Base-by-base conservation (phyloP, 306 rosid species). In the Rosa rugosa region DNA sequence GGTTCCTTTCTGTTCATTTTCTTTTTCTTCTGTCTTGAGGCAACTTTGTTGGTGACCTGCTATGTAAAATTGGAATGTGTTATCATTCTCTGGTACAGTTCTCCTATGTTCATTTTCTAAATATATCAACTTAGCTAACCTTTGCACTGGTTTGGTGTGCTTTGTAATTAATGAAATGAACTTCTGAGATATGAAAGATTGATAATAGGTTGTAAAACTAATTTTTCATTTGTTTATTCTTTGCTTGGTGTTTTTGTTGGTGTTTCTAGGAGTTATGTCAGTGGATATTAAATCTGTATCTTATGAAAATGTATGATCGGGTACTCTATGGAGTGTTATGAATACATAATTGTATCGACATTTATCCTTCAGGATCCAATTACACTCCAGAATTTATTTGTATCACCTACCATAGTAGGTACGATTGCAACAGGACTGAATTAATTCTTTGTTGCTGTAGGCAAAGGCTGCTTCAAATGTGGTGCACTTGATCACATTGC, bases 391-490 rank as follows among this genome's bases (percentile, higher is more conserved):
- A 45, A 2, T 23, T 70, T 70, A 0, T 34, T 70, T 70, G 75
- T 5, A 46, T 46, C 50, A 46, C 38, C 25, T 71, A 25, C 16
- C 46, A 16, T 36, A 0, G 47, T 53, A 34, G 27, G 11, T 41
- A 1, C 16, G 17, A 73, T 18, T 41, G 51, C 17, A 13, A 38
- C 7, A 22, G 67, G 4, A 11, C 70, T 34, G 40, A 38, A 49
- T 60, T 27, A 9, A 25, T 71, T 47, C 20, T 49, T 7, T 76
- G 41, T 84, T 67, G 49, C 75, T 73, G 79, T 86, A 92, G 98
- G 90, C 71, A 83, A 84, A 22, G 99, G 98, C 40, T 92, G 98
- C 89, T 95, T 95, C 90, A 93, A 95, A 82, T 95, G 98, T 76
- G 98, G 99, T 81, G 88, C 93, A 75, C 71, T 83, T 47, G 93